Percentiles rank a stretch among this genome's conserved stretches.
These are phyloP conservation scores for Hypoxylon lenormandii DNA, from an alignment of 495 filamentous ascomycete species.

Conservation along the genomic window DNA sequence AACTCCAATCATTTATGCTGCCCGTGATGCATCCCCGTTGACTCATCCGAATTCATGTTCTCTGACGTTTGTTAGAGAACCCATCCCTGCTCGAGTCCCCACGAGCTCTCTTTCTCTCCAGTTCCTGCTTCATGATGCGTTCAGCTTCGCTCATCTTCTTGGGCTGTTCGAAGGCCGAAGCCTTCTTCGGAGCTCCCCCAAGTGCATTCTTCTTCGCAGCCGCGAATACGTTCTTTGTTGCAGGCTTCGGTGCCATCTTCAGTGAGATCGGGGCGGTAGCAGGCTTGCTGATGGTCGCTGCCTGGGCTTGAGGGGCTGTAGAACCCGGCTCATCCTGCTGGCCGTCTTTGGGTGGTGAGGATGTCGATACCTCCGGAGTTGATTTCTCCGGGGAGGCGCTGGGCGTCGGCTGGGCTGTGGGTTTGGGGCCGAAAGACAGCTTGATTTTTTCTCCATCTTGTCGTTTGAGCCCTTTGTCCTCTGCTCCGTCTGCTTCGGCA, in stretches of 20 bases:
- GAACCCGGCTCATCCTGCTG: conserved; percentile 29
- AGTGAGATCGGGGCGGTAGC: conserved; percentile 59
- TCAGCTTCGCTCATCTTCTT: conserved; percentile 91
- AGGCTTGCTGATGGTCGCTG: conserved; percentile 10
- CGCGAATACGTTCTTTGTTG: conserved; percentile 88
- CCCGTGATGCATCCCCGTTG: not conserved
- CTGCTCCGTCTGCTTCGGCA: conserved; percentile 60
- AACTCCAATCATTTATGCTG: conserved; percentile 39
- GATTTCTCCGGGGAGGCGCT: conserved; percentile 51
- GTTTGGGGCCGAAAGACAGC: conserved; percentile 72
- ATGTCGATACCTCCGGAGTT: conserved; percentile 24
- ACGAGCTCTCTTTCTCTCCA: conserved; percentile 74
- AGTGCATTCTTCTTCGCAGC: conserved; percentile 74
- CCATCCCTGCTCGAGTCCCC: conserved; percentile 55
- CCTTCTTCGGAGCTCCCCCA: conserved; percentile 69
- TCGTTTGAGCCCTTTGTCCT: conserved; percentile 68
- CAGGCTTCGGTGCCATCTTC: conserved; percentile 67
- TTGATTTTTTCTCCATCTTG: conserved; percentile 87
- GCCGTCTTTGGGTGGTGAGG: conserved; percentile 27
- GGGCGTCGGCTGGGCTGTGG: conserved; percentile 50
- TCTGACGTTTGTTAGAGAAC: conserved; percentile 57
- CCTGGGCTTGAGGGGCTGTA: conserved; percentile 16
- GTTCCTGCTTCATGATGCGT: conserved; percentile 87
- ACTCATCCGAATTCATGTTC: conserved; percentile 39
- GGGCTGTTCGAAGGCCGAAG: conserved; percentile 62